Percentiles rank a stretch among this genome's conserved stretches.
Conservation (phyloP, 2,329 filamentous ascomycete genomes). For the Ascochyta clinopodiicola region DNA sequence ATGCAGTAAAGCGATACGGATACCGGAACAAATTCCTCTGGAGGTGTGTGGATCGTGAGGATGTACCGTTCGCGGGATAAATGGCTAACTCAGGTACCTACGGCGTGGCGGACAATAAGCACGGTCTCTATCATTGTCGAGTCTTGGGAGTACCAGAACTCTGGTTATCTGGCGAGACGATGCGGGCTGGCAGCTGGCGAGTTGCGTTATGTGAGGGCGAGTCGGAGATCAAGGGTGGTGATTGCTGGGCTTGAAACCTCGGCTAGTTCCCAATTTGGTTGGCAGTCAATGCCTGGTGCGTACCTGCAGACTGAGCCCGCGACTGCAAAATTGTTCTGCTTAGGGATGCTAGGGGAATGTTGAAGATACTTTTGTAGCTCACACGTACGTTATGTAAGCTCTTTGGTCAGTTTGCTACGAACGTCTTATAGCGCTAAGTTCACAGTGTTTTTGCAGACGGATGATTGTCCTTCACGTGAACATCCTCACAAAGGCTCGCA, state of each 20-base stretch:
- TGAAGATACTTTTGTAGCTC: not conserved
- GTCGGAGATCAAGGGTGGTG: not conserved
- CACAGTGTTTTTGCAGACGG: not conserved
- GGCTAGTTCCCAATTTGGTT: constrained; percentile 9
- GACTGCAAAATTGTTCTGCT: not conserved
- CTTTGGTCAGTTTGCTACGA: not conserved
- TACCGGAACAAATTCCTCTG: constrained; percentile 17
- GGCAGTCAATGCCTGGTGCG: not conserved
- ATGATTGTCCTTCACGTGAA: not conserved
- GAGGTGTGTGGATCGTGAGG: constrained; percentile 15
- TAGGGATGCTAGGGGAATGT: not conserved
- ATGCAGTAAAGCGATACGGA: not conserved
- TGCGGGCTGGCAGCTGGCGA: constrained; percentile 1
- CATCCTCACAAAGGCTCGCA: not conserved
- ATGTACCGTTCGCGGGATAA: constrained; percentile 13
- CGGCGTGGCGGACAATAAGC: constrained; percentile 59
- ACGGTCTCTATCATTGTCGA: constrained; percentile 53
- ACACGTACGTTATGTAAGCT: not conserved
- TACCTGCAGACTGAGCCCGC: not conserved
- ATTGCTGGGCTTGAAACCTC: constrained; percentile 5
- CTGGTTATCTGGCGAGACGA: constrained; percentile 1
- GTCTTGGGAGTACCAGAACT: not conserved
- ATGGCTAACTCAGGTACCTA: constrained; percentile 46
- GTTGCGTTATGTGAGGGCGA: constrained; percentile 4
- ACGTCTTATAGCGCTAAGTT: not conserved